Evolutionary conservation across 306 rosid genomes (phyloP).

Genomic region (Bauhinia variegata): DNA sequence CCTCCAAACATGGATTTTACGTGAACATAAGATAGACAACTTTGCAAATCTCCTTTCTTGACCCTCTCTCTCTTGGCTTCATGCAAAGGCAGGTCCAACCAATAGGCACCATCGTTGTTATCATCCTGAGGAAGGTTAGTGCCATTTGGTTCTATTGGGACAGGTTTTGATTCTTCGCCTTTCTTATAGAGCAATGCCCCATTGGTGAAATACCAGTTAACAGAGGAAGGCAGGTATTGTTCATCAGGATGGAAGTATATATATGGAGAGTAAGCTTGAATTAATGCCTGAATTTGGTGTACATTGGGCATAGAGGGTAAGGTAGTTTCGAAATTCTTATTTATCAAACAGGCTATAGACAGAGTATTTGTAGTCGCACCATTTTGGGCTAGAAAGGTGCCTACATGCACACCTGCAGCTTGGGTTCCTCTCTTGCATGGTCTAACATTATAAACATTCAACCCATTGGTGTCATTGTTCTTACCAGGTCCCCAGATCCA

Average conservation of each 20-base stretch:
- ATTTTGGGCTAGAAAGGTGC: constrained; percentile 60
- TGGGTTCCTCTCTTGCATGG: constrained; percentile 54
- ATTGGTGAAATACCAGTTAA: constrained; percentile 62
- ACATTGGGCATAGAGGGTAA: constrained; percentile 59
- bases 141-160: constrained; percentile 49
- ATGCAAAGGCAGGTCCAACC: constrained; percentile 69
- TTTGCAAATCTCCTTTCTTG: constrained; percentile 57
- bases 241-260: constrained; percentile 72
- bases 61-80: constrained; percentile 44
- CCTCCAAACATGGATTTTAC: constrained; percentile 74
- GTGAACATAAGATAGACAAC: constrained; percentile 54
- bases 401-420: constrained; percentile 61
- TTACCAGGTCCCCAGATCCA: constrained; percentile 63
- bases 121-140: constrained; percentile 69
- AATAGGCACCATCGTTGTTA: constrained; percentile 54
- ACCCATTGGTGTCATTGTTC: not conserved
- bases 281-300: constrained; percentile 49
- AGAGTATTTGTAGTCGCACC: constrained; percentile 27
- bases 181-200: constrained; percentile 63
- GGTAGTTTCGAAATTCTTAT: constrained; percentile 30
- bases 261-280: constrained; percentile 58
- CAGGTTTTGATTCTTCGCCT: constrained; percentile 44
- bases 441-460: constrained; percentile 49
- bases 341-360: constrained; percentile 63
- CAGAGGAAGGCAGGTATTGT: constrained; percentile 63